These are phyloP conservation scores for Diaporthe sp. DNA, from an alignment of 2,329 filamentous ascomycete species.

Conservation along the genomic window DNA sequence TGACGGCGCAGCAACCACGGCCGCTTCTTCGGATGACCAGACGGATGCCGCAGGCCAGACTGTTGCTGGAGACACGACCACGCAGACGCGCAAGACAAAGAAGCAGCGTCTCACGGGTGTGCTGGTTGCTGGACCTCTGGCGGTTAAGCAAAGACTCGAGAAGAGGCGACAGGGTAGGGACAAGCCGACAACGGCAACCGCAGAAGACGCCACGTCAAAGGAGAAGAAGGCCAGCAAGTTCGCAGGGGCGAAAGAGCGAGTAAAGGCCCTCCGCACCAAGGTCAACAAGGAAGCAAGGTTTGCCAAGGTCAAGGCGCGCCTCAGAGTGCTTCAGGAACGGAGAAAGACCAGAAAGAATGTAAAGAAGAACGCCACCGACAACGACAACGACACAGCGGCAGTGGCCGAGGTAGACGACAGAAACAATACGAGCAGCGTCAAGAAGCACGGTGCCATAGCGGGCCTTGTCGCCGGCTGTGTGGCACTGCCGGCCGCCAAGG, in stretches of 20 bases:
- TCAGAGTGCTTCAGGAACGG: not conserved
- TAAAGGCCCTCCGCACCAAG: slow-evolving; percentile 11
- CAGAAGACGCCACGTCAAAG: not conserved
- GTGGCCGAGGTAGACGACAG: not conserved
- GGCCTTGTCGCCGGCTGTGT: slow-evolving; percentile 25
- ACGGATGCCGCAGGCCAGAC: not conserved
- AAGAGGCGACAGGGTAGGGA: not conserved
- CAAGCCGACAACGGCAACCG: not conserved
- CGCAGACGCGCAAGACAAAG: not conserved
- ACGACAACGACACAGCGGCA: not conserved
- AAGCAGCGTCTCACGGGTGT: not conserved
- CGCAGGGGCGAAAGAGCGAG: not conserved
- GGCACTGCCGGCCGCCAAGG: slow-evolving; percentile 22
- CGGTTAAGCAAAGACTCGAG: not conserved
- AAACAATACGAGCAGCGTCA: not conserved
- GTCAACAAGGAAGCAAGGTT: slow-evolving; percentile 29
- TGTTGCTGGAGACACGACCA: not conserved
- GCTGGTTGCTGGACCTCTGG: not conserved
- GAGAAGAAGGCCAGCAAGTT: slow-evolving; percentile 17
- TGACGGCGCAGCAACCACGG: not conserved
- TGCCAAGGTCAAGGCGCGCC: not conserved
- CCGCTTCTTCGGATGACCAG: not conserved
- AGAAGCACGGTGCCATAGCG: slow-evolving; percentile 27
- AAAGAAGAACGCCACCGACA: not conserved
- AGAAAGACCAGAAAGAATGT: slow-evolving; percentile 16